phyloP scores from a whole-genome alignment of 2,329 filamentous ascomycete genomes.

The Pestalotiopsis sp. region DNA sequence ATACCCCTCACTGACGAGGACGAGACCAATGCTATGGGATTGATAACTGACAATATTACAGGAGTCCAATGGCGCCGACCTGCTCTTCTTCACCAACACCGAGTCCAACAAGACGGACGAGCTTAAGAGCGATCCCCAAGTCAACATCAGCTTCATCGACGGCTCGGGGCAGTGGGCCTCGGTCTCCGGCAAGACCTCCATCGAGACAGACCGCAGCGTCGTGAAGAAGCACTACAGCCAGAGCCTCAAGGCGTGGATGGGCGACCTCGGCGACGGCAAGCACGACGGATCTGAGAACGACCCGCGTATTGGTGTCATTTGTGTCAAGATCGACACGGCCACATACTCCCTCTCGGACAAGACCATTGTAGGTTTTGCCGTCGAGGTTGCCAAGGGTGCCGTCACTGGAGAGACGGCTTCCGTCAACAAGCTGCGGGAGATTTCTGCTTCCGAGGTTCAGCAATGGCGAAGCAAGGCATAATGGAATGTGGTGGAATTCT shows the following conservation, averaged over 20 bases:
- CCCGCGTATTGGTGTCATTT: conserved; percentile 80
- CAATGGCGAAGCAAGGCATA: conserved; percentile 50
- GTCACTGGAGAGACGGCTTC: conserved; percentile 71
- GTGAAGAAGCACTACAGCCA: conserved; percentile 78
- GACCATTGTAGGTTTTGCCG: conserved; percentile 63
- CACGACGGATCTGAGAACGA: conserved; percentile 84
- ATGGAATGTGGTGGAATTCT: not conserved
- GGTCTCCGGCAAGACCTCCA: conserved; percentile 70
- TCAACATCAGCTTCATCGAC: conserved; percentile 84
- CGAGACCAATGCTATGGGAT: not conserved
- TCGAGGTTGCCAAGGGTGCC: conserved; percentile 76
- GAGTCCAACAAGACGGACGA: conserved; percentile 88
- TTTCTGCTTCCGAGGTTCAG: conserved; percentile 67
- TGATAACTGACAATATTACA: conserved; percentile 34
- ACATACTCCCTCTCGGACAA: conserved; percentile 71
- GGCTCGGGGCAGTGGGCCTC: conserved; percentile 82
- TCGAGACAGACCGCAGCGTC: conserved; percentile 69
- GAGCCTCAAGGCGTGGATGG: conserved; percentile 80
- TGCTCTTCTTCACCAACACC: conserved; percentile 91
- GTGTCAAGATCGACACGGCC: conserved; percentile 70
- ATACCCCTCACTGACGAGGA: conserved; percentile 17
- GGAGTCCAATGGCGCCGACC: conserved; percentile 78
- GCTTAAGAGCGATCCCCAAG: conserved; percentile 68
- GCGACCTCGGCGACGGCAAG: conserved; percentile 79
- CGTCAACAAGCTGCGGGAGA: conserved; percentile 77